Evolutionary conservation across 352 stramenopile species (phyloP).

Genomic region (Thalassiosira hispida): DNA sequence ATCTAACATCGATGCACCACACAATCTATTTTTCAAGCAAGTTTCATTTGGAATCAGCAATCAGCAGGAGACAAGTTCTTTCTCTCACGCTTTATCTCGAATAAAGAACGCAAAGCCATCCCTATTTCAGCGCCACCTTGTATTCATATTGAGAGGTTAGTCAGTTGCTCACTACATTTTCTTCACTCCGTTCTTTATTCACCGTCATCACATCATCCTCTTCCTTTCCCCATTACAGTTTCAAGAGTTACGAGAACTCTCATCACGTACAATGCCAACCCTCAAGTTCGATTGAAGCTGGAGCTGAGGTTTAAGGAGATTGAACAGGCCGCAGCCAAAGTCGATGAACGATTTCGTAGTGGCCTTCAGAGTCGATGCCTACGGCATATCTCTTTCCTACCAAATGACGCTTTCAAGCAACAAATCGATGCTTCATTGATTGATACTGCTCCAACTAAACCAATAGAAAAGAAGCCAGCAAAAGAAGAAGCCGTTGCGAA

Average conservation of each 20-base stretch:
- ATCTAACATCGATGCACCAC: slow-evolving; percentile 16
- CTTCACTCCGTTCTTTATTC: too few relatives aligned
- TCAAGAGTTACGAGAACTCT: slow-evolving; percentile 36
- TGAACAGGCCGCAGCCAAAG: slow-evolving; percentile 39
- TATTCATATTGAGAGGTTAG: slow-evolving; percentile 56
- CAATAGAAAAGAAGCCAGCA: slow-evolving; percentile 25
- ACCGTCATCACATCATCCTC: too few relatives aligned
- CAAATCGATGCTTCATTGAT: slow-evolving; percentile 19
- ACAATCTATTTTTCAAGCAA: slow-evolving; percentile 58
- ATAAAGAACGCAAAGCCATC: slow-evolving; percentile 45
- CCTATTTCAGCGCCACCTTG: slow-evolving; percentile 39
- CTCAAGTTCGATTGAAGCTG: slow-evolving; percentile 35
- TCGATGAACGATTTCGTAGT: slow-evolving; percentile 24
- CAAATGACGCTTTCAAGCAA: slow-evolving; percentile 16
- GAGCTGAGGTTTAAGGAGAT: slow-evolving; percentile 56
- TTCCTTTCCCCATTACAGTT: too few relatives aligned
- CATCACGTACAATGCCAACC: slow-evolving; percentile 52
- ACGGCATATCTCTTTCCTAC: slow-evolving; percentile 31
- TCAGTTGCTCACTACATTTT: too few relatives aligned
- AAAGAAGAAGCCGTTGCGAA: slow-evolving; percentile 34
- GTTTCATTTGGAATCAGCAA: too few relatives aligned
- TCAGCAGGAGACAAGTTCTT: slow-evolving; percentile 31
- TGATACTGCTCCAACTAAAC: slow-evolving; percentile 22
- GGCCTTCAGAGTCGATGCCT: slow-evolving; percentile 45
- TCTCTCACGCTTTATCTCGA: slow-evolving; percentile 39